Conservation (phyloP, 352 stramenopile species). For the Stramenopiles sp. region DNA sequence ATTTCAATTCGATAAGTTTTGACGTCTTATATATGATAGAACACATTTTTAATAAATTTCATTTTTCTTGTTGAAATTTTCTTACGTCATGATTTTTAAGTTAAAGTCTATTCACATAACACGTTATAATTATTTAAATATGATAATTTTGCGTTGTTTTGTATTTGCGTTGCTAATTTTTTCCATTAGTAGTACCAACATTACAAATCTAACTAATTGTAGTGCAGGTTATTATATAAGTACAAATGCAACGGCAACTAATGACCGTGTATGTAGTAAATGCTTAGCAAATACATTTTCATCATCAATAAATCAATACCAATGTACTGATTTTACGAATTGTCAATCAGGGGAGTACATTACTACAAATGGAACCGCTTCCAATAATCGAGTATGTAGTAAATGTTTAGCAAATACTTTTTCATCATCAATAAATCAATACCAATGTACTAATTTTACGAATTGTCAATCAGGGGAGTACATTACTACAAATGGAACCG, state of each 20-base stretch:
- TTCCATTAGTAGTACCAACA: no score
- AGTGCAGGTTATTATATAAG: not conserved
- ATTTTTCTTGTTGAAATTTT: no score
- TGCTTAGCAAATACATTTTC: not conserved
- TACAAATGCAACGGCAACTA: not conserved
- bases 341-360: not conserved
- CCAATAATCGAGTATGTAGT: not conserved
- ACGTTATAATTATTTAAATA: no score
- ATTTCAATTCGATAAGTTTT: no score
- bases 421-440: not conserved
- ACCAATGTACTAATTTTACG: not conserved
- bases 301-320: not conserved
- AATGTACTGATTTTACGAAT: not conserved
- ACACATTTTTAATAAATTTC: no score
- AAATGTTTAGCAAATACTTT: not conserved
- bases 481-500: no score
- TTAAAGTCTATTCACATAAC: no score
- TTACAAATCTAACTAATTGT: no score
- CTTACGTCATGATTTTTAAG: no score
- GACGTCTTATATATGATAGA: no score
- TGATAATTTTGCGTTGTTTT: no score
- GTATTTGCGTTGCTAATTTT: no score
- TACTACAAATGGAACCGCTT: not conserved
- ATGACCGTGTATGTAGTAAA: not conserved
- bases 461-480: not conserved